phyloP scores from a whole-genome alignment of 2,329 filamentous ascomycete species.

The Aureobasidium subglaciale region DNA sequence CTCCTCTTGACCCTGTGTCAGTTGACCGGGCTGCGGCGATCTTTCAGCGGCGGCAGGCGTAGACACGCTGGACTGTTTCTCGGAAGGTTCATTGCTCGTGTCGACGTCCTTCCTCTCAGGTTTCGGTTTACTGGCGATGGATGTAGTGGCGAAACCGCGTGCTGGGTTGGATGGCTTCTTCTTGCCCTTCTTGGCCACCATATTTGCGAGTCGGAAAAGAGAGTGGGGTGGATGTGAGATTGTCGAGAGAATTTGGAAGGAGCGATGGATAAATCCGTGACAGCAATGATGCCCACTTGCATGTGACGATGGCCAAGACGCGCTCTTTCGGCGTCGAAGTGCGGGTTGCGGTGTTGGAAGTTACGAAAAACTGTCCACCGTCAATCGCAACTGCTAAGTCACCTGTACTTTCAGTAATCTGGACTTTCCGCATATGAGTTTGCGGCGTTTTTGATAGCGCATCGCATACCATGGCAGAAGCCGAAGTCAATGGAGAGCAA shows the following conservation, averaged over 20 bases:
- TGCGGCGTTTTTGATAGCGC: slow-evolving; percentile 10
- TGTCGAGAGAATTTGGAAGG: neutral
- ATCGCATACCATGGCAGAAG: slow-evolving; percentile 15
- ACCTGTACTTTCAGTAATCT: too few species aligned
- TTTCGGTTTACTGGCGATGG: slow-evolving; percentile 68
- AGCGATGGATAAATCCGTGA: neutral
- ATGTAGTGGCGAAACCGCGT: slow-evolving; percentile 88
- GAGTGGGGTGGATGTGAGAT: neutral
- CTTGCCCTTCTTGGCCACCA: slow-evolving; percentile 62
- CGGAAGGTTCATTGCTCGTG: slow-evolving; percentile 23
- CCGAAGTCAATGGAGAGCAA: slow-evolving; percentile 20
- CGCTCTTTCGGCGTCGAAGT: neutral
- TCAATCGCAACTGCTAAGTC: neutral
- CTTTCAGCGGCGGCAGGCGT: slow-evolving; percentile 4
- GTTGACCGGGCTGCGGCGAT: neutral
- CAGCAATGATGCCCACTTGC: neutral
- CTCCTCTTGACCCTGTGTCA: neutral
- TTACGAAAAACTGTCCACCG: slow-evolving; percentile 7
- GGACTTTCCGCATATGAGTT: slow-evolving; percentile 1
- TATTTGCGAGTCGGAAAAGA: neutral
- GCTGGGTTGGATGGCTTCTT: slow-evolving; percentile 88
- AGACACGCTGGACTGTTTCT: slow-evolving; percentile 23
- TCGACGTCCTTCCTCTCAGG: slow-evolving; percentile 26
- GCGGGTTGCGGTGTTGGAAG: neutral
- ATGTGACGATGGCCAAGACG: slow-evolving; percentile 7